These are phyloP conservation scores for Mayamaea pseudoterrestris DNA, from an alignment of 108 stramenopile genomes.

Conservation along the genomic window DNA sequence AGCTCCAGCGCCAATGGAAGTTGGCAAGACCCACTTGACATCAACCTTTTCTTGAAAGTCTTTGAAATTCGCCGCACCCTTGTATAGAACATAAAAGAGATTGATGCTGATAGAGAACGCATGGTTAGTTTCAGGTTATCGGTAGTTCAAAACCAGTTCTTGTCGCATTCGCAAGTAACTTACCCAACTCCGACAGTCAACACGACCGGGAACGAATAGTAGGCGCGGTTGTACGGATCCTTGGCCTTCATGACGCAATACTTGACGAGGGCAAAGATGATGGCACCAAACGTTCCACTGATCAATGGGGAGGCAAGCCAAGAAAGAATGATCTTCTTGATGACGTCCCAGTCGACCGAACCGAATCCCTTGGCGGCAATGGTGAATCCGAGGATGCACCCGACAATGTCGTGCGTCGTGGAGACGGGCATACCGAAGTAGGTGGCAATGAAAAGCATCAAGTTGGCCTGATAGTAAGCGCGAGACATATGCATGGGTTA, in stretches of 20 bases:
- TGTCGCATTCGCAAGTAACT: too few species aligned
- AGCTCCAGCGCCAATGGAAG: constrained; percentile 14
- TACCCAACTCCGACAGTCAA: constrained; percentile 24
- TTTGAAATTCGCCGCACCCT: constrained; percentile 13
- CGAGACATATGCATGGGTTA: too few species aligned
- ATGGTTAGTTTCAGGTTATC: too few species aligned
- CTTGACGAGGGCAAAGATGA: constrained; percentile 20
- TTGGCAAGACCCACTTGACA: constrained; percentile 1
- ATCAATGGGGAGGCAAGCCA: constrained; percentile 50
- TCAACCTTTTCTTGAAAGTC: constrained; percentile 19
- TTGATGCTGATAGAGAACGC: too few species aligned
- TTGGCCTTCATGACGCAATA: constrained; percentile 15
- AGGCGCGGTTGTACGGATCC: constrained; percentile 29
- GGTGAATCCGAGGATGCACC: constrained; percentile 49
- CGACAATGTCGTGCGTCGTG: constrained; percentile 52
- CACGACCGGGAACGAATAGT: constrained; percentile 34
- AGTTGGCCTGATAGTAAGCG: too few species aligned
- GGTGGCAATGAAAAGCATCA: constrained; percentile 47
- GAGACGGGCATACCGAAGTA: constrained; percentile 49
- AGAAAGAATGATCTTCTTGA: constrained; percentile 23
- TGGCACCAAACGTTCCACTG: constrained; percentile 19
- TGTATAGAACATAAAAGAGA: constrained; percentile 27
- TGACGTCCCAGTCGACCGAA: constrained; percentile 26
- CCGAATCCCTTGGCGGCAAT: constrained; percentile 26
- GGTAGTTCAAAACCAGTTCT: too few species aligned